Evolutionary conservation across 2,329 filamentous ascomycete genomes (phyloP), one percentile per base, ranked within the genome.

Genomic region (Epichloe bromicola): DNA sequence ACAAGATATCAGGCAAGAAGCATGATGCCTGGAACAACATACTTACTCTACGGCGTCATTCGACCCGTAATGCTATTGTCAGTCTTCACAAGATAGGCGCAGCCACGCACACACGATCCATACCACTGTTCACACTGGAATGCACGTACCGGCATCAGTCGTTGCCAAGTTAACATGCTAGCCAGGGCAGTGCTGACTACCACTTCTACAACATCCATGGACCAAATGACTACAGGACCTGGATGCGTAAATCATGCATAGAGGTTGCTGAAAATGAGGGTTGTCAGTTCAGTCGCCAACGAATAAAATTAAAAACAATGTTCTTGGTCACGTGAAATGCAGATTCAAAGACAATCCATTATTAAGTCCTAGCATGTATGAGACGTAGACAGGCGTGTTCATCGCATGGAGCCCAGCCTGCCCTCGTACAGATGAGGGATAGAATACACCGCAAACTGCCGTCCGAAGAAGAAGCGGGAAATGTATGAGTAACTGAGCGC

Each of bases 281-380:
- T 48, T 10, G 26, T 11, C n/a, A 39, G 12, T 39, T 47, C 36
- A 47, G 10, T 26, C 12, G 26, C 45, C 34, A 37, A 47, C 0
- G 3, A 11, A 17, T 30, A n/a, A 20, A n/a, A 26, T 34, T 5
- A 39, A 26, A 4, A 5, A 26, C 14, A 5, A 15, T 20, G 20
- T 34, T 36, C 33, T 6, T 38, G 33, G 45, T 40, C 45, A 44
- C 23, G 26, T 36, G 23, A 26, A 14, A 43, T 41, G 50, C 51
- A 53, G 53, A 57, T 58, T 60, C 59, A 61, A 67, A 66, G 65
- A 63, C 63, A 68, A 58, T 68, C 65, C 63, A 69, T 70, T 70
- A 70, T 69, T 70, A 70, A 69, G 65, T 67, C 67, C 65, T 69
- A 69, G 61, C 61, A 59, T 66, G 59, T 66, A 61, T 53, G 52